Percentiles rank a stretch among this genome's conserved stretches.
These are phyloP conservation scores for Rhodotorula sp. DNA, from an alignment of 1,284 basidiomycete species.

Conservation along the genomic window DNA sequence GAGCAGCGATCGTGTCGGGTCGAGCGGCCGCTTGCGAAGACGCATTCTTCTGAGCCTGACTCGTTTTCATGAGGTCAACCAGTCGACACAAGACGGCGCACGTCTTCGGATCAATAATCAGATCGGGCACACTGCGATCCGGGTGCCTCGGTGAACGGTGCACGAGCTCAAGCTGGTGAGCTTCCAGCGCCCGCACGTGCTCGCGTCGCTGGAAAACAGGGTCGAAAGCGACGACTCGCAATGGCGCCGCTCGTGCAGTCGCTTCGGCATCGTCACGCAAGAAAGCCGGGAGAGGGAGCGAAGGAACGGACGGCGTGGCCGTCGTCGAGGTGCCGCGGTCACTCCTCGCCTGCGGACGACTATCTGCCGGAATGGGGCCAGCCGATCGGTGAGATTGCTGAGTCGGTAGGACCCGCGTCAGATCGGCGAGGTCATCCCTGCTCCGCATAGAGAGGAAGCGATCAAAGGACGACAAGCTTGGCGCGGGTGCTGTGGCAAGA, in stretches of 20 bases:
- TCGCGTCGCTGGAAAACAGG: conserved; percentile 3
- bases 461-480: not conserved
- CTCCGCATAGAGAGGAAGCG: not conserved
- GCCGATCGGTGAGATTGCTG: conserved; percentile 2
- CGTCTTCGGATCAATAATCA: conserved; percentile 6
- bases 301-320: no score
- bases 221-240: conserved; percentile 7
- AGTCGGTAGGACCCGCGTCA: not conserved
- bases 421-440: no score
- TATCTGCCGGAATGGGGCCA: conserved; percentile 5
- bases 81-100: conserved; percentile 10
- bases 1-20: no score
- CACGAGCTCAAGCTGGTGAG: not conserved
- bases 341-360: no score
- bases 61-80: conserved; percentile 4
- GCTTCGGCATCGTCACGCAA: not conserved
- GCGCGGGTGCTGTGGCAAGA: no score
- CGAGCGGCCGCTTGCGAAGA: no score
- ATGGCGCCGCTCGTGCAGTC: not conserved
- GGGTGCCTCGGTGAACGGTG: conserved; percentile 1
- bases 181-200: conserved; percentile 1
- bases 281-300: not conserved
- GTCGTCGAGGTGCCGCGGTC: no score
- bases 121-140: not conserved
- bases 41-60: not conserved